Evolutionary conservation across 225 moss, liverwort and hornwort species (phyloP), one percentile per base, ranked within the genome.

Genomic region (Sphagnum tenellum): DNA sequence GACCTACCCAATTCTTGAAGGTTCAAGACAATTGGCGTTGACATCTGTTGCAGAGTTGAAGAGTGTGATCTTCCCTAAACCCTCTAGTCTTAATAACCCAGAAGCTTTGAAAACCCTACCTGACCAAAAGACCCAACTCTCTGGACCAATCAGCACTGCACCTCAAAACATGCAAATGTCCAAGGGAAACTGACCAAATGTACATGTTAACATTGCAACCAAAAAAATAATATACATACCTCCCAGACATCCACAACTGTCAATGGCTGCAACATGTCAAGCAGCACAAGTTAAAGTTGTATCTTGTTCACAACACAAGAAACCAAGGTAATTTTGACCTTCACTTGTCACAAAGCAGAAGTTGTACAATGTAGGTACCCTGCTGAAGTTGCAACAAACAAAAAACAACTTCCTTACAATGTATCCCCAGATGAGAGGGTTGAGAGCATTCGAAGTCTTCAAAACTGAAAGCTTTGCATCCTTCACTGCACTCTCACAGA

Each of bases 381-480:
- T 50, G 52, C 52, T 5, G 6, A 52, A 13, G 11, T 13, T 58
- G 6, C 14, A 29, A 58, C 14, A 9, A 54, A 46, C 45, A 0
- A 3, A n/a, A 14, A 29, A 5, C 44, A 59, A 69, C 49, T 12
- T 5, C 64, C 79, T 82, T 70, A 92, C 89, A 66, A 83, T 66
- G 62, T 89, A 82, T 51, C 85, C 89, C 7, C 70, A 87, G n/a
- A 89, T 81, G 47, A 92, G 87, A n/a, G 92, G 92, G 67, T 79
- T 92, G 76, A 92, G 64, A 44, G 92, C 89, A 63, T 92, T 89
- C 2, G 87, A 81, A 62, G 82, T 80, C 50, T 83, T 92, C 74
- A 81, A 82, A 58, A 89, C 81, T 12, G 69, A 66, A 5, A 92
- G 82, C 57, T 89, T 92, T 58, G 74, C 79, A 7, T 89, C 64